Conservation (phyloP, 208 protist genomes). For the Trypanosoma cruzi region DNA sequence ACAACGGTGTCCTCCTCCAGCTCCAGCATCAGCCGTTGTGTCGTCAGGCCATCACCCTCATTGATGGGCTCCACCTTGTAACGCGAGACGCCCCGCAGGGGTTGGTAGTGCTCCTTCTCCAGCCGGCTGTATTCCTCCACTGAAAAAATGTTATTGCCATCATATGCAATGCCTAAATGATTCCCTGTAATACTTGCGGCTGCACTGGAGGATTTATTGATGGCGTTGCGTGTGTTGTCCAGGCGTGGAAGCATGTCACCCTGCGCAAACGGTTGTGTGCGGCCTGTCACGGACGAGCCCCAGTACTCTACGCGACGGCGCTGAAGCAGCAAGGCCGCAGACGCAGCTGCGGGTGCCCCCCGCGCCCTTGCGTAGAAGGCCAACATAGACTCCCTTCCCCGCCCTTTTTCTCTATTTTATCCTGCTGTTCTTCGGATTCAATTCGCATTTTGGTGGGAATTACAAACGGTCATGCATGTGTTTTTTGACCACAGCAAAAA, state of each 20-base stretch:
- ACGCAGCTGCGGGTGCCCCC: neutral
- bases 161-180: conserved; percentile 72
- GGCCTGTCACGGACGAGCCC: conserved; percentile 65
- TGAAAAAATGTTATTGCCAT: conserved; percentile 75
- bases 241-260: conserved; percentile 79
- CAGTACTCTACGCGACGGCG: conserved; percentile 84
- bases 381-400: conserved; percentile 1
- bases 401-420: neutral
- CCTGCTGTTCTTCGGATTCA: neutral
- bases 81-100: conserved; percentile 58
- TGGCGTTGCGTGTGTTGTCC: conserved; percentile 67
- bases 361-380: conserved; percentile 2
- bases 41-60: conserved; percentile 40
- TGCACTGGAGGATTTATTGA: conserved; percentile 55
- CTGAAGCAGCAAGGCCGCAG: conserved; percentile 41
- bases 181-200: conserved; percentile 80
- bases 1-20: conserved; percentile 35
- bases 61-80: conserved; percentile 65
- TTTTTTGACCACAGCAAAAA: neutral
- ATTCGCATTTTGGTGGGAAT: neutral
- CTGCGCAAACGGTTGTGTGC: conserved; percentile 85
- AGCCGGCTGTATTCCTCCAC: conserved; percentile 56
- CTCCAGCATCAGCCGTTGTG: conserved; percentile 57
- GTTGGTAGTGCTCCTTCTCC: conserved; percentile 80
- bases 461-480: neutral